Base-by-base conservation (phyloP, 441 rosid species). In the Euphorbia corollata region DNA sequence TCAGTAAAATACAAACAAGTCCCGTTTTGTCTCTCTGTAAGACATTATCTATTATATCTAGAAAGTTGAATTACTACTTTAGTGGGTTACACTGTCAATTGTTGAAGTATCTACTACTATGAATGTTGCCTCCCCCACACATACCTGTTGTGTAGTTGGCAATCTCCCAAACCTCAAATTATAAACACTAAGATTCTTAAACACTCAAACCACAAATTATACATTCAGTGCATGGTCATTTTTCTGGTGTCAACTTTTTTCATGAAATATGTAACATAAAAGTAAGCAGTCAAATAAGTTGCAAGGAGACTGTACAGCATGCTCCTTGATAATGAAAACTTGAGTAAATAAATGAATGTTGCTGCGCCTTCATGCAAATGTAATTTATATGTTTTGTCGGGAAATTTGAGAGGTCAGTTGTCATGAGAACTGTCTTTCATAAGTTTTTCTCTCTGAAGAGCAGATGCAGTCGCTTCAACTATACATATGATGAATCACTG, bases 11-110 rank as follows among this genome's bases (percentile, higher is more conserved):
- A 67, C 58, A 65, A 10, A 23, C 48, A 71, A 65, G 67, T 72
- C 78, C 54, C 51, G 68, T 59, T 63, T 75, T 71, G 51, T 15
- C 51, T 45, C 51, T 80, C 63, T 74, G 64, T 58, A 9, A 12
- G 55, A 47, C 50, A 38, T 36, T 53, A 20, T 36, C 19, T 48
- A 41, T 36, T 53, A 8, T 8, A 7, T 43, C n/a, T 18, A 24
- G 55, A 11, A 48, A 63, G 51, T 63, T 50, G 13, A 23, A 45
- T 13, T 13, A 15, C 51, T 45, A 23, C 22, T 50, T 45, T 63
- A 24, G 34, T 63, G 66, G 18, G 15, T 23, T 41, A 12, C 7
- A 41, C 9, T 41, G 9, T 10, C 2, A 2, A 12, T 22, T 13
- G 61, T 43, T 43, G 48, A 45, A 13, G 2, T 13, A 57, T 19